phyloP scores from a whole-genome alignment of 257 asterid species.

The Leonotis leonurus region DNA sequence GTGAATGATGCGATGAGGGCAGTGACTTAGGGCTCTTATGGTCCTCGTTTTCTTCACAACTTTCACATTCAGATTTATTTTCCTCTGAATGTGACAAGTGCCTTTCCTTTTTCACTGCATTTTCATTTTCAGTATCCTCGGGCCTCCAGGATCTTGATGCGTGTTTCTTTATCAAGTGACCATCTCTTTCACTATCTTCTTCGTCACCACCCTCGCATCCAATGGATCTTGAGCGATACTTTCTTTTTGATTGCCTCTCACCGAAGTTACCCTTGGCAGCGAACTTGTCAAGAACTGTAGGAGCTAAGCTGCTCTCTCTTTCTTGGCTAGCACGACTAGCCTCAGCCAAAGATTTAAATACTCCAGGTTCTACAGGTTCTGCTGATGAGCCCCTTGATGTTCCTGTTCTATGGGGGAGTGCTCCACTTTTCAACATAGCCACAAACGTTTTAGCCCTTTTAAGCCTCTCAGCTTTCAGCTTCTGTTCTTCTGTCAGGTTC shows the following conservation, averaged over 20 bases:
- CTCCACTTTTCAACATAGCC: slow-evolving; percentile 66
- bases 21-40: too few species aligned
- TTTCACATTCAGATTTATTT: slow-evolving; percentile 23
- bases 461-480: slow-evolving; percentile 79
- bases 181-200: slow-evolving; percentile 21
- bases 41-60: slow-evolving; percentile 28
- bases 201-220: slow-evolving; percentile 24
- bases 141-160: slow-evolving; percentile 41
- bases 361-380: slow-evolving; percentile 51
- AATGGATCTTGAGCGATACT: slow-evolving; percentile 33
- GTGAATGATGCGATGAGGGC: too few species aligned
- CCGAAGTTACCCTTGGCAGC: slow-evolving; percentile 26
- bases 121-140: slow-evolving; percentile 25
- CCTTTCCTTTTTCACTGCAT: slow-evolving; percentile 33
- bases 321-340: slow-evolving; percentile 26
- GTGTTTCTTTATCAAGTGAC: slow-evolving; percentile 33
- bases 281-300: slow-evolving; percentile 23
- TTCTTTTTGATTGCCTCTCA: slow-evolving; percentile 41
- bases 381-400: slow-evolving; percentile 42
- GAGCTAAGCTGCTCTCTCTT: slow-evolving; percentile 40
- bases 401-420: slow-evolving; percentile 40
- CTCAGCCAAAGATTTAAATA: slow-evolving; percentile 22
- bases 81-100: slow-evolving; percentile 26
- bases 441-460: slow-evolving; percentile 90
- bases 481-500: slow-evolving; percentile 61